Base-by-base conservation (phyloP, 805 yeast genomes). In the Ogataea parapolymorpha region DNA sequence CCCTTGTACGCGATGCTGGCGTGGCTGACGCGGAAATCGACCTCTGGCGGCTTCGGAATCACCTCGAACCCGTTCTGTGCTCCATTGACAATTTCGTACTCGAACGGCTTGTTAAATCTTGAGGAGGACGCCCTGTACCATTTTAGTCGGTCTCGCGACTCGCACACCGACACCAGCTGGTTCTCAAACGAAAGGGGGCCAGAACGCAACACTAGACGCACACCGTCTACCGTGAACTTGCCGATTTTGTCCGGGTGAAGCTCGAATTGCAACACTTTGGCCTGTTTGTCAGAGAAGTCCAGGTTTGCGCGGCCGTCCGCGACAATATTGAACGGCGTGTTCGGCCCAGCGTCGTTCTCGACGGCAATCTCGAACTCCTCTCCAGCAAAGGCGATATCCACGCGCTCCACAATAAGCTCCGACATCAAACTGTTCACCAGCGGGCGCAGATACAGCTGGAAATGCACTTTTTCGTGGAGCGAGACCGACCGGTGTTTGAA, bases 1-100 rank as follows among this genome's bases (percentile, higher is more conserved):
- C 70, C 70, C 23, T 54, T 50, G 32, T 58, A 56, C 1, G 61
- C 66, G 31, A 44, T 41, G 6, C 62, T 58, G 0, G 56, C 37
- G 15, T 56, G 46, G 1, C 46, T 49, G 6, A 67, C 38, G 0
- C 33, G 32, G 4, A 65, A 51, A 14, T 49, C 55, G 0, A 65
- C 55, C 3, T 61, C 51, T 5, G 77, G 77, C 3, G 62, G 51
- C 35, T 68, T 62, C 12, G 77, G 75, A 6, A 67, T 50, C 3
- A 68, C 57, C 26, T 63, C 63, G 42, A 59, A 56, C 16, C 39
- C 48, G 16, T 34, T 32, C 31, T 44, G 45, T 4, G 34, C 20
- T 2, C 54, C 49, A 2, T 28, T 22, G 14, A 55, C 44, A 4
- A 50, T 44, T 6, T 50, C 50, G 32, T 34, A 44, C 4, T 46